These are phyloP conservation scores for Ganoderma multipileum DNA, from an alignment of 1,284 basidiomycete genomes.

Conservation along the genomic window DNA sequence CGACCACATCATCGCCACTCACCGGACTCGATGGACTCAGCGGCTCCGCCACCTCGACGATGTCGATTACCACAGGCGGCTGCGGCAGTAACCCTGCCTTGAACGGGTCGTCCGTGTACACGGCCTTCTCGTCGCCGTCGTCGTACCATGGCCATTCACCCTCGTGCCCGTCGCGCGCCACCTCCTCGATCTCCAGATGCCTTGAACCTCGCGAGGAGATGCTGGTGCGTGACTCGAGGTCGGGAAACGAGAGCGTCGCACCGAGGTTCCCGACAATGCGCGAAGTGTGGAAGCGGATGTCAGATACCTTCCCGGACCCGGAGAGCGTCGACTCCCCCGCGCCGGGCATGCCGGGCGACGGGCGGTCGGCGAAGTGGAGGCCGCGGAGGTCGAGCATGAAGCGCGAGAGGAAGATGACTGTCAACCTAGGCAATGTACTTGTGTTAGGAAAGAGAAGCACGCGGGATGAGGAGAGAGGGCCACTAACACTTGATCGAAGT, in stretches of 20 bases:
- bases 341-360: neutral
- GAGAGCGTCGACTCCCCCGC: neutral
- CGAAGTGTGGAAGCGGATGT: conserved; percentile 10
- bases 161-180: neutral
- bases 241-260: conserved; percentile 8
- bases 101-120: conserved; percentile 3
- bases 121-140: conserved; percentile 2
- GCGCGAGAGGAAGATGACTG: conserved; percentile 7
- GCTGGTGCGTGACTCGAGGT: neutral
- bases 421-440: neutral
- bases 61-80: neutral
- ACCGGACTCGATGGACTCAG: neutral
- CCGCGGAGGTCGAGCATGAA: conserved; percentile 19
- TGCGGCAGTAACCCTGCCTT: neutral
- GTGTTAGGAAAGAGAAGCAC: neutral
- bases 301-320: conserved; percentile 2
- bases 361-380: conserved; percentile 7
- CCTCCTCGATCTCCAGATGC: neutral
- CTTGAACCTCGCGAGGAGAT: neutral
- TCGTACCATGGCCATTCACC: neutral
- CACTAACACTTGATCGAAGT: neutral
- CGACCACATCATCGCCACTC: neutral
- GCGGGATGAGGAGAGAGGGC: neutral
- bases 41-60: neutral
- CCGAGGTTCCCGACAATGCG: conserved; percentile 9